These are phyloP conservation scores for Leccinum solheimii DNA, from an alignment of 1,284 basidiomycete genomes.

Conservation along the genomic window DNA sequence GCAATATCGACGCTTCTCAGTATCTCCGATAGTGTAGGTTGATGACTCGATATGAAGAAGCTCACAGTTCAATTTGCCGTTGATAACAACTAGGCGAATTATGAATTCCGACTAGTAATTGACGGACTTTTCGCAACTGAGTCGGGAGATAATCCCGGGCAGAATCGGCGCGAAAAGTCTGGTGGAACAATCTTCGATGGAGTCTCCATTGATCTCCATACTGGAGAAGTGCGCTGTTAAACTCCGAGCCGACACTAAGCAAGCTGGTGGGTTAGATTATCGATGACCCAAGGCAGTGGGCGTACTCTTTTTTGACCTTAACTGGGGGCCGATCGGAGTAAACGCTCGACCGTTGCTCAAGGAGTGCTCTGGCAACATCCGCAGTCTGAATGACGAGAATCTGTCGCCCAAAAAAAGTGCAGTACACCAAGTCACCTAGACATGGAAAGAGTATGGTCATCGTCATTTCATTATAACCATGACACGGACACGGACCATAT, in stretches of 20 bases:
- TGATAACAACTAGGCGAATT: slow-evolving; percentile 30
- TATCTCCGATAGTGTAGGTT: not conserved
- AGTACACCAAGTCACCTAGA: slow-evolving; percentile 29
- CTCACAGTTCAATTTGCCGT: slow-evolving; percentile 34
- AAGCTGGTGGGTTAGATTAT: slow-evolving; percentile 1
- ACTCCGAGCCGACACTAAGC: slow-evolving; percentile 30
- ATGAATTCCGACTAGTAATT: slow-evolving; percentile 24
- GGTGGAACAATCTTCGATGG: slow-evolving; percentile 35
- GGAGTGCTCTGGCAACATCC: slow-evolving; percentile 33
- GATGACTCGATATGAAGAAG: slow-evolving; percentile 2
- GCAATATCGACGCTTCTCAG: slow-evolving; percentile 5
- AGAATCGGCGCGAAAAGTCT: slow-evolving; percentile 34
- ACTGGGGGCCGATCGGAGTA: slow-evolving; percentile 39
- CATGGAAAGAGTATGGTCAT: slow-evolving; percentile 8
- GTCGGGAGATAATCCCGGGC: slow-evolving; percentile 25
- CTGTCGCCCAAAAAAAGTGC: slow-evolving; percentile 27
- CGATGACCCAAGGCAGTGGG: not conserved
- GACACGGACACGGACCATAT: slow-evolving; percentile 25
- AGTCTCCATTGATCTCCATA: slow-evolving; percentile 35
- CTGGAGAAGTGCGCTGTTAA: slow-evolving; percentile 33
- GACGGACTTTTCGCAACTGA: slow-evolving; percentile 34
- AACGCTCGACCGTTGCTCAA: slow-evolving; percentile 35
- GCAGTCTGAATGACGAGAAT: slow-evolving; percentile 35
- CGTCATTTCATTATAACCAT: not conserved
- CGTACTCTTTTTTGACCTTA: slow-evolving; percentile 23